Evolutionary conservation across 2,329 filamentous ascomycete species (phyloP), one percentile per base, ranked within the genome.

Genomic region (Pleomassaria siparia): DNA sequence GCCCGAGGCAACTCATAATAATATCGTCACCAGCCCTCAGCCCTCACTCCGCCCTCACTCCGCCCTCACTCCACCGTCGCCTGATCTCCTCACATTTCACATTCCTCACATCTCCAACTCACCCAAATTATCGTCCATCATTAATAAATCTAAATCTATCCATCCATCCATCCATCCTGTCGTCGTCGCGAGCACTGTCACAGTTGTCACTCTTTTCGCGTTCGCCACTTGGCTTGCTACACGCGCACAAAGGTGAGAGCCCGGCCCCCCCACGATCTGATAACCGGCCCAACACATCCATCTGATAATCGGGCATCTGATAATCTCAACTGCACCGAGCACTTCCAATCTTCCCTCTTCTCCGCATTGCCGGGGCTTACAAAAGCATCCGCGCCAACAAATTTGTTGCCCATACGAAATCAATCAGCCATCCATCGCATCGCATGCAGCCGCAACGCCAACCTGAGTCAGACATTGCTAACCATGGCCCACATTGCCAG

Each of bases 221-320:
- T 42, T 50, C 44, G 53, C 41, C 59, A 46, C 47, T 44, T 35
- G 35, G 33, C 40, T 29, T 43, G 20, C 20, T 40, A 49, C 44
- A 30, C 24, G 24, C 16, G 15, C 24, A 21, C 35, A 40, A 24
- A 52, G 50, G 60, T 62, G 47, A 55, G 59, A 43, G 33, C 30
- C 6, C 42, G 26, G 18, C 50, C 44, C 43, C 58, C 56, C 58
- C 60, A 55, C 60, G 47, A 66, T 66, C 63, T 59, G 61, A 66
- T 64, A 62, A 63, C 47, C 26, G 9, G 18, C 12, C 18, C 15
- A 8, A 4, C 33, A n/a, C 25, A 13, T 15, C 15, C 15, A 42
- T 50, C 37, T 39, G 47, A 44, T 50, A 49, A 53, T 6, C 32
- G 32, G 13, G 6, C 13, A 35, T 35, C 32, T 9, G 32, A 35